phyloP scores from a whole-genome alignment of 2,329 filamentous ascomycete genomes.

The Aureobasidium sp. region DNA sequence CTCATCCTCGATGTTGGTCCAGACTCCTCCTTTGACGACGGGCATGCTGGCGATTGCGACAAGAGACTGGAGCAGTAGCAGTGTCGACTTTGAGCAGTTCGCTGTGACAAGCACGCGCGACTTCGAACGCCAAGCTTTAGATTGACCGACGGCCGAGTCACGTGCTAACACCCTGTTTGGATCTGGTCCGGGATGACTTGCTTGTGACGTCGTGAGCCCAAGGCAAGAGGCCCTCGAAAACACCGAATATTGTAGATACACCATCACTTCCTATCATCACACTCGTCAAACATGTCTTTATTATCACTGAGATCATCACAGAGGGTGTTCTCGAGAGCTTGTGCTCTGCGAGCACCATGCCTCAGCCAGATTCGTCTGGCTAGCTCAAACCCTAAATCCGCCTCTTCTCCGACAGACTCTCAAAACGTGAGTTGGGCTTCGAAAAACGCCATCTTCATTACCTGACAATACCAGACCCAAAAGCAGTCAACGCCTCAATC shows the following conservation, averaged over 20 bases:
- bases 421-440: neutral
- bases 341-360: neutral
- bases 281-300: neutral
- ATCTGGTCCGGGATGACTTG: neutral
- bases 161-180: neutral
- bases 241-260: neutral
- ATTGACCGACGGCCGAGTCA: neutral
- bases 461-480: neutral
- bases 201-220: neutral
- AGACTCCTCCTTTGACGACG: constrained; percentile 59
- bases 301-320: neutral
- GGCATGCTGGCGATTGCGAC: constrained; percentile 41
- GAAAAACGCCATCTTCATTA: neutral
- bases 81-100: neutral
- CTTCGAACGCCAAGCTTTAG: neutral
- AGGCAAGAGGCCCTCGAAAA: neutral
- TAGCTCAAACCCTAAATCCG: constrained; percentile 12
- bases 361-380: neutral
- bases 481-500: neutral
- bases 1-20: constrained; percentile 76
- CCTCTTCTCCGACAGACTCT: neutral
- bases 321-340: neutral
- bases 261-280: neutral
- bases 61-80: neutral
- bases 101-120: neutral